Base-by-base conservation (phyloP, 2,329 filamentous ascomycete genomes). In the Neopestalotiopsis clavispora region DNA sequence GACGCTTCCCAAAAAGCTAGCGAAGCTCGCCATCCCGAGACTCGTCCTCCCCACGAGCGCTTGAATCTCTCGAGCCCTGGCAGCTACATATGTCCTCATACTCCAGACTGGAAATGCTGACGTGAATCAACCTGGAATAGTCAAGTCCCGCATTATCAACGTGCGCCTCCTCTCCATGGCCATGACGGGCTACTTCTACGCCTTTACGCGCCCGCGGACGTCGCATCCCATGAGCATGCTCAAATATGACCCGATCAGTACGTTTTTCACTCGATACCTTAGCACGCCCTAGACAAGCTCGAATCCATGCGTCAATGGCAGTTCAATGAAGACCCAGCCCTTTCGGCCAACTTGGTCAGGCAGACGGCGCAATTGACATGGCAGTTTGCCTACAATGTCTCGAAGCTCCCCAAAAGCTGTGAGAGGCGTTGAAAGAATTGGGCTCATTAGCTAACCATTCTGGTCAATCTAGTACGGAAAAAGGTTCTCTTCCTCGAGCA, bases 161-260 rank as follows among this genome's bases (percentile, higher is more conserved):
- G 95, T 98, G 81, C 95, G 96, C 80, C 92, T 99, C 74, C 86
- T 99, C 80, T 97, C 94, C 72, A 99, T 99, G 96, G 96, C 96
- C 80, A 92, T 97, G 92, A 99, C 96, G 32, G 96, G 96, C 78
- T 99, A 94, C 88, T 99, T 95, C 87, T 95, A 95, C 82, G 97
- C 94, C 67, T 90, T 97, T 81, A 87, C 92, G 75, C 91, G 97
- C 69, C 95, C 94, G 13, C 91, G 96, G 74, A 88, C 89, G 38
- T 87, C 94, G 71, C 87, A 92, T 59, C 95, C 97, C 68, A 89
- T 99, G 83, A 97, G 94, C 84, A 96, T 99, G 94, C 85, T 99
- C 76, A 99, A 99, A 86, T 99, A 99, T 83, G 96, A 99, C 80
- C 96, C 96, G 57, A 95, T 99, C 73, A 92, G 94, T 97, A 90